These are phyloP conservation scores for Leptodermis oblonga DNA, from an alignment of 257 asterid genomes.

Conservation along the genomic window DNA sequence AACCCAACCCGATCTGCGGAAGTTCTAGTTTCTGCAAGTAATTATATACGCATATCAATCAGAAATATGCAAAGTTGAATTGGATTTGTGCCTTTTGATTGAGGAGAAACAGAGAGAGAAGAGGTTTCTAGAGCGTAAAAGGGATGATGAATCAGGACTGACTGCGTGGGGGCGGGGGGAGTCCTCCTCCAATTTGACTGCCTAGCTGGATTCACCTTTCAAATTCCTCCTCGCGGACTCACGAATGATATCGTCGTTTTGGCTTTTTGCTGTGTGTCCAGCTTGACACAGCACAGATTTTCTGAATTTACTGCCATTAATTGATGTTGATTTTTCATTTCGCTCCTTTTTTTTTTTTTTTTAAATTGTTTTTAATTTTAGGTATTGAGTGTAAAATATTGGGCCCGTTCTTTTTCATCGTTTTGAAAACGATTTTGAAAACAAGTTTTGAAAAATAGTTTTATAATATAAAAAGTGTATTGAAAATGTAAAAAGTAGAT, in stretches of 20 bases:
- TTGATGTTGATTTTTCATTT: neutral
- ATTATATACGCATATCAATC: too few relatives aligned
- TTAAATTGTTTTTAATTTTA: too few relatives aligned
- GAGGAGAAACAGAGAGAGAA: constrained; percentile 4
- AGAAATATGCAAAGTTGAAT: too few relatives aligned
- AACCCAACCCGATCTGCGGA: constrained; percentile 25
- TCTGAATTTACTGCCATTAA: neutral
- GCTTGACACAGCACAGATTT: constrained; percentile 4
- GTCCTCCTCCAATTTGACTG: neutral
- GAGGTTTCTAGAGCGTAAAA: constrained; percentile 22
- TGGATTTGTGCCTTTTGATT: too few relatives aligned
- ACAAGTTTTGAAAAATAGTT: too few relatives aligned
- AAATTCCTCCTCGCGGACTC: neutral
- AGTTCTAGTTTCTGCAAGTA: neutral
- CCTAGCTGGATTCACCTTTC: constrained; percentile 20
- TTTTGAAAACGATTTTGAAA: too few relatives aligned
- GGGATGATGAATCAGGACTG: neutral
- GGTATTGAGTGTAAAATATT: too few relatives aligned
- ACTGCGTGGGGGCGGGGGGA: neutral
- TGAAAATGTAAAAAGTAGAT: too few relatives aligned
- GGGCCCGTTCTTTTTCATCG: too few relatives aligned
- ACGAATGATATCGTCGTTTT: neutral
- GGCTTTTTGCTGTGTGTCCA: neutral
- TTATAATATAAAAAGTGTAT: too few relatives aligned
- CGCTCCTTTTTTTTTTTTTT: too few relatives aligned